phyloP scores from a whole-genome alignment of 139 green algal genomes.

The Monoraphidium neglectum region DNA sequence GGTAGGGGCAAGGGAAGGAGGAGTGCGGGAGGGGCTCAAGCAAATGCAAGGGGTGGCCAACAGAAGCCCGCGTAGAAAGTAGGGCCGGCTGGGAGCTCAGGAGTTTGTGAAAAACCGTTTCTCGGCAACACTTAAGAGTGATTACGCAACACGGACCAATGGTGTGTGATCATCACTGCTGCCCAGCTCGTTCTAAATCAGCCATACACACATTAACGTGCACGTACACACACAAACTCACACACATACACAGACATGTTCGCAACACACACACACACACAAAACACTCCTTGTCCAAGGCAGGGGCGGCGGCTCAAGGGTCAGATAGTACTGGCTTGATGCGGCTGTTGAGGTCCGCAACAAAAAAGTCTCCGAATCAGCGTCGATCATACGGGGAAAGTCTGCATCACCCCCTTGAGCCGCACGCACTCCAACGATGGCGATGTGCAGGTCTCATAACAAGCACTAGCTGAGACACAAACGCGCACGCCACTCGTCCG shows the following conservation, averaged over 20 bases:
- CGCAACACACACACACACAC: not conserved
- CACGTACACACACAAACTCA: constrained; percentile 45
- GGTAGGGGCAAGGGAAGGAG: no score
- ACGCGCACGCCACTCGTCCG: no score
- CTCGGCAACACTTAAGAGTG: constrained; percentile 61
- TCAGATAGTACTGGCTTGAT: constrained; percentile 55
- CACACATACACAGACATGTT: not conserved
- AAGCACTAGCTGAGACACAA: no score
- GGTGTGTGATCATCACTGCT: constrained; percentile 53
- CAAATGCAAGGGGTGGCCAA: no score
- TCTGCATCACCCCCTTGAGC: constrained; percentile 44
- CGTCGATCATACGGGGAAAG: constrained; percentile 55
- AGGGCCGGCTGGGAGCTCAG: no score
- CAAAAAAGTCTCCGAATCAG: constrained; percentile 41
- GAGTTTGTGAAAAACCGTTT: constrained; percentile 40
- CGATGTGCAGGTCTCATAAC: not conserved
- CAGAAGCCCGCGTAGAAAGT: no score
- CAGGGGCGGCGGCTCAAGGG: constrained; percentile 21
- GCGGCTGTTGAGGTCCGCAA: constrained; percentile 40
- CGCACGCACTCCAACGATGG: not conserved
- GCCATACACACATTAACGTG: constrained; percentile 11
- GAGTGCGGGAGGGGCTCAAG: no score
- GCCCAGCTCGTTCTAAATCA: constrained; percentile 42
- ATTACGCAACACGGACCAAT: constrained; percentile 75
- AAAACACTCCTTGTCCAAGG: not conserved